A percentile compares a stretch with the other conserved stretches of the same genome.
Evolutionary conservation across 495 filamentous ascomycete genomes (phyloP).

Genomic region (Lepidopterella palustris): DNA sequence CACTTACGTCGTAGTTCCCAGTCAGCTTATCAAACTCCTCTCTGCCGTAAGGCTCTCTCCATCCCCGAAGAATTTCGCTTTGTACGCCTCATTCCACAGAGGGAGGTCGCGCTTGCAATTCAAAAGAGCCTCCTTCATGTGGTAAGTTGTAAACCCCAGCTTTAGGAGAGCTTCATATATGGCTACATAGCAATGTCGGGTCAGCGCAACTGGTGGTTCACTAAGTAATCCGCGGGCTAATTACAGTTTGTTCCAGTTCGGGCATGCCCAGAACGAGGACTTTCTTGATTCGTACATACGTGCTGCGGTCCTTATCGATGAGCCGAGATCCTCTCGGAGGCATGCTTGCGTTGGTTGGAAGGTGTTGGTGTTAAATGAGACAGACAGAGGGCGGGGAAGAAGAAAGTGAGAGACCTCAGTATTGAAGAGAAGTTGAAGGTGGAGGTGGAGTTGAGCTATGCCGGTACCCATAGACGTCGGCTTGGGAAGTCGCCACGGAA

Average conservation of each 20-base stretch:
- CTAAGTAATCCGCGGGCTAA: background rate
- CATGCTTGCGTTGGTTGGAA: background rate
- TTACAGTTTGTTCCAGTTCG: background rate
- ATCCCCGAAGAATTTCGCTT: conserved; percentile 26
- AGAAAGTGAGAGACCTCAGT: no score
- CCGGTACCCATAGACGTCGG: no score
- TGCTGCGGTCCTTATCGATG: background rate
- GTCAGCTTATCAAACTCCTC: conserved; percentile 26
- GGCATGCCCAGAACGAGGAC: background rate
- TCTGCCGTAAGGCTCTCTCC: conserved; percentile 17
- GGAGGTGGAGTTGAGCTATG: no score
- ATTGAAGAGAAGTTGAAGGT: no score
- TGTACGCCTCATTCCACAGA: conserved; percentile 23
- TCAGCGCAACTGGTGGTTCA: background rate
- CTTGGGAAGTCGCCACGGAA: no score
- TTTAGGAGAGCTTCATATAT: conserved; percentile 7
- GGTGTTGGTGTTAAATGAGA: no score
- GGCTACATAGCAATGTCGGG: background rate
- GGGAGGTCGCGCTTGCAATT: conserved; percentile 8
- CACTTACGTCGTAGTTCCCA: conserved; percentile 21
- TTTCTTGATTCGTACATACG: background rate
- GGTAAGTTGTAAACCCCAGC: conserved; percentile 28
- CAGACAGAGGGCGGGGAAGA: no score
- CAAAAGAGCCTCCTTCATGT: conserved; percentile 16
- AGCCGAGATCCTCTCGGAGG: background rate